A percentile compares a stretch with the other conserved stretches of the same genome.
Evolutionary conservation across 306 rosid species (phyloP).

Genomic region (Ammopiptanthus mongolicus): DNA sequence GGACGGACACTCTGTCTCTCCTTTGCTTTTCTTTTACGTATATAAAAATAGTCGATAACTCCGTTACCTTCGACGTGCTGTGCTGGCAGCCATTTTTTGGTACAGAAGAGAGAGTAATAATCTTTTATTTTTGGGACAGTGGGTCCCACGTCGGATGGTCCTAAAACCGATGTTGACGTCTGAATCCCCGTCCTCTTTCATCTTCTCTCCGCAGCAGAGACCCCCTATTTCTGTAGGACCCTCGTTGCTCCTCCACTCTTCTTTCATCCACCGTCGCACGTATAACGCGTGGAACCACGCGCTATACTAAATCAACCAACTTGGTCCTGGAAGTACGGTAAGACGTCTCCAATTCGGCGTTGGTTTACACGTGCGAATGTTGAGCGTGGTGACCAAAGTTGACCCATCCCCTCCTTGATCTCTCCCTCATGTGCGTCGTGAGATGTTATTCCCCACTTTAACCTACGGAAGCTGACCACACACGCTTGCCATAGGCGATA

Average conservation of each 20-base stretch:
- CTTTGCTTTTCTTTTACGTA: neutral
- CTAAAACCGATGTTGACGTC: conserved; percentile 53
- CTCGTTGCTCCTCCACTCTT: neutral
- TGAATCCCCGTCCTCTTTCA: conserved; percentile 38
- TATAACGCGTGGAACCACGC: neutral
- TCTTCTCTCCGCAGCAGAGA: conserved; percentile 31
- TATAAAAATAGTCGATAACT: neutral
- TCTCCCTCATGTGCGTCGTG: conserved; percentile 37
- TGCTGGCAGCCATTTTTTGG: neutral
- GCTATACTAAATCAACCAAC: neutral
- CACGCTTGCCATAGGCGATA: conserved; percentile 9
- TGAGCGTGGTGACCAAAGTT: conserved; percentile 37
- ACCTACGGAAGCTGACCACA: neutral
- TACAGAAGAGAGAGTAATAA: neutral
- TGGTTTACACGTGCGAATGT: neutral
- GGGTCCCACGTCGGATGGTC: conserved; percentile 50
- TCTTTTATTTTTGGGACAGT: conserved; percentile 9
- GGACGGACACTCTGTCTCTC: neutral
- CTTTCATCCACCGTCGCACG: neutral
- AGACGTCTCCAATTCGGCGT: neutral
- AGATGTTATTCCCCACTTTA: conserved; percentile 28
- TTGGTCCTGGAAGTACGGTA: neutral
- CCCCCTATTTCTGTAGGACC: conserved; percentile 27
- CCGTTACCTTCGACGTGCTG: conserved; percentile 14
- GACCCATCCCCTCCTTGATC: conserved; percentile 28